Percentiles rank a stretch among this genome's conserved stretches.
These are phyloP conservation scores for Talaromyces nanjingensis DNA, from an alignment of 495 filamentous ascomycete genomes.

Conservation along the genomic window DNA sequence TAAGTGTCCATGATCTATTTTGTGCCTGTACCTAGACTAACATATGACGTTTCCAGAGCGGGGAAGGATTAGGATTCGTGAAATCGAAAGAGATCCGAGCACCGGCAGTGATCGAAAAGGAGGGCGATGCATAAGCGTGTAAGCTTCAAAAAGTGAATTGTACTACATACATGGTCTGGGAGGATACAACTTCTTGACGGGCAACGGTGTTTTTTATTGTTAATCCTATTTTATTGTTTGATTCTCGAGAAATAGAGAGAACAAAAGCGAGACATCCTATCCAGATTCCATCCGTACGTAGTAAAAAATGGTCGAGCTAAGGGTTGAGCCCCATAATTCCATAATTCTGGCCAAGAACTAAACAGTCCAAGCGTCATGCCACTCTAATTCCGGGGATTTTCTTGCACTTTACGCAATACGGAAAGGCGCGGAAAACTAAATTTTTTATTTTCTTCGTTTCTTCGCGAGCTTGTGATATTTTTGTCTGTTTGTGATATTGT, in stretches of 20 bases:
- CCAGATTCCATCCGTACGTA: neutral
- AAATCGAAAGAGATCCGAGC: slow-evolving; percentile 69
- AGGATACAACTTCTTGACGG: neutral
- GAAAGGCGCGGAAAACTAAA: slow-evolving; percentile 35
- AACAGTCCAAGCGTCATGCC: slow-evolving; percentile 5
- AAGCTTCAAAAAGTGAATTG: neutral
- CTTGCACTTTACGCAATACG: slow-evolving; percentile 35
- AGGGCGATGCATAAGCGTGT: slow-evolving; percentile 34
- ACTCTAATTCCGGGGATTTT: slow-evolving; percentile 6
- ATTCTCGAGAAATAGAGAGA: neutral
- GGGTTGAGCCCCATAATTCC: neutral
- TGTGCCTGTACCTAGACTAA: neutral
- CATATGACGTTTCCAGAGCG: slow-evolving; percentile 48
- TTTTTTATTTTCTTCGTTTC: slow-evolving; percentile 17
- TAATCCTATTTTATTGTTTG: neutral
- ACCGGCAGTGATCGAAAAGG: slow-evolving; percentile 69
- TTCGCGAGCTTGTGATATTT: slow-evolving; percentile 2
- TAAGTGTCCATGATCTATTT: slow-evolving; percentile 42
- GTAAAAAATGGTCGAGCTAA: neutral
- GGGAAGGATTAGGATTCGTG: slow-evolving; percentile 80
- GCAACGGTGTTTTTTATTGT: neutral
- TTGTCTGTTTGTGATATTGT: neutral
- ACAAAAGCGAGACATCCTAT: neutral
- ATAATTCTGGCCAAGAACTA: neutral
- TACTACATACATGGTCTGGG: neutral